These are phyloP conservation scores for Skeletonema grethae DNA, from an alignment of 108 stramenopile species.

Conservation along the genomic window DNA sequence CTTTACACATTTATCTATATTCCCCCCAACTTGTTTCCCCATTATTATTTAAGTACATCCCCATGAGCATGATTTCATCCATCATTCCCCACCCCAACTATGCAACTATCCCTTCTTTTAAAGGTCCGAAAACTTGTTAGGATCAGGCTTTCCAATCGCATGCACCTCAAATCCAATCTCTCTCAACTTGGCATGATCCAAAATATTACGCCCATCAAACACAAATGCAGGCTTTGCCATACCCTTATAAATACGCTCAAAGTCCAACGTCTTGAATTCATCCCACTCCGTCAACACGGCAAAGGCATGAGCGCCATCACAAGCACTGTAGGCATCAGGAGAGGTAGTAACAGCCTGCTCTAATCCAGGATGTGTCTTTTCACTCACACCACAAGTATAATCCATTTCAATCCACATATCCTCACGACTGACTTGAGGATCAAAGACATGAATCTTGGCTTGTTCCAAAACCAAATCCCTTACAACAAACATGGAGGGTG, in stretches of 20 bases:
- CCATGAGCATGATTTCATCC: too few relatives aligned
- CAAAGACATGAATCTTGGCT: slow-evolving; percentile 94
- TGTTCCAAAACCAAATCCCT: slow-evolving; percentile 94
- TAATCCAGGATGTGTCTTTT: slow-evolving; percentile 78
- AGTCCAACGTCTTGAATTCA: slow-evolving; percentile 97
- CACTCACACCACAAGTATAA: slow-evolving; percentile 94
- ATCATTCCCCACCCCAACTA: background rate
- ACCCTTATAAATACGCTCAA: slow-evolving; percentile 83
- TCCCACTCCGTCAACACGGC: slow-evolving; percentile 99
- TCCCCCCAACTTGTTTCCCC: background rate
- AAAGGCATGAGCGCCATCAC: slow-evolving; percentile 96
- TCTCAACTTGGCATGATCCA: slow-evolving; percentile 90
- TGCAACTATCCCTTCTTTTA: slow-evolving; percentile 15
- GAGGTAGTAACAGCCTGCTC: slow-evolving; percentile 81
- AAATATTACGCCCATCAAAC: slow-evolving; percentile 97
- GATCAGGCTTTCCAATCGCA: slow-evolving; percentile 93
- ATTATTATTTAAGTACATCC: background rate
- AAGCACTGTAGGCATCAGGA: slow-evolving; percentile 88
- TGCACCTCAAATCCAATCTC: slow-evolving; percentile 98
- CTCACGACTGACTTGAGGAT: slow-evolving; percentile 97
- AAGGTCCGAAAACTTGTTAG: slow-evolving; percentile 77
- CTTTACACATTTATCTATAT: too few relatives aligned
- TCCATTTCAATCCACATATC: slow-evolving; percentile 98
- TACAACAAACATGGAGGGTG: slow-evolving; percentile 96
- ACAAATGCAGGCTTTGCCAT: slow-evolving; percentile 99